A percentile compares a stretch with the other conserved stretches of the same genome.
These are phyloP conservation scores for Beauveria varroae DNA, from an alignment of 2,329 filamentous ascomycete genomes.

Conservation along the genomic window DNA sequence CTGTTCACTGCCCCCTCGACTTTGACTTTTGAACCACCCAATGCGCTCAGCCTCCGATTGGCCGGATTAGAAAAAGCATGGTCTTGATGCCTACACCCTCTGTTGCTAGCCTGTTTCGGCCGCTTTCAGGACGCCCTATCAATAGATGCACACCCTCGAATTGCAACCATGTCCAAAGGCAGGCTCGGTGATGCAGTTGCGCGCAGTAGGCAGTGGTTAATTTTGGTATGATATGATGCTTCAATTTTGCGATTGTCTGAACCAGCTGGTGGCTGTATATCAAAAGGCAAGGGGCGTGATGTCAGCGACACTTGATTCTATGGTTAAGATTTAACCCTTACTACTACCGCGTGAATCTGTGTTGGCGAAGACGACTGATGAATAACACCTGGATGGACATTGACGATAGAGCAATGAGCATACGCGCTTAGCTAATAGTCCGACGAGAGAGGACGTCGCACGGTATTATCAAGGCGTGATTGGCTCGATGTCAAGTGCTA, in stretches of 20 bases:
- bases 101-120: background rate
- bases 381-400: background rate
- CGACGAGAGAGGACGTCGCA: background rate
- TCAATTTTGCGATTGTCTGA: too few species aligned
- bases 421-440: background rate
- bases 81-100: background rate
- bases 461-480: background rate
- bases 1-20: background rate
- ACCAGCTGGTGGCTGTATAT: too few species aligned
- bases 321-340: too few species aligned
- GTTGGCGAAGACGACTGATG: background rate
- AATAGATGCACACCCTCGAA: too few species aligned
- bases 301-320: too few species aligned
- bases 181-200: too few species aligned
- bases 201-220: too few species aligned
- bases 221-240: too few species aligned
- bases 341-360: too few species aligned
- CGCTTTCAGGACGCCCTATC: background rate
- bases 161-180: too few species aligned
- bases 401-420: background rate
- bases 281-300: too few species aligned
- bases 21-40: constrained; percentile 12
- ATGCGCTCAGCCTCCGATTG: constrained; percentile 27
- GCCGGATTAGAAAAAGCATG: constrained; percentile 21
- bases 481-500: background rate